A percentile compares a stretch with the other conserved stretches of the same genome.
Conservation (phyloP, 2,329 filamentous ascomycete species). For the Sporothrix pallida region DNA sequence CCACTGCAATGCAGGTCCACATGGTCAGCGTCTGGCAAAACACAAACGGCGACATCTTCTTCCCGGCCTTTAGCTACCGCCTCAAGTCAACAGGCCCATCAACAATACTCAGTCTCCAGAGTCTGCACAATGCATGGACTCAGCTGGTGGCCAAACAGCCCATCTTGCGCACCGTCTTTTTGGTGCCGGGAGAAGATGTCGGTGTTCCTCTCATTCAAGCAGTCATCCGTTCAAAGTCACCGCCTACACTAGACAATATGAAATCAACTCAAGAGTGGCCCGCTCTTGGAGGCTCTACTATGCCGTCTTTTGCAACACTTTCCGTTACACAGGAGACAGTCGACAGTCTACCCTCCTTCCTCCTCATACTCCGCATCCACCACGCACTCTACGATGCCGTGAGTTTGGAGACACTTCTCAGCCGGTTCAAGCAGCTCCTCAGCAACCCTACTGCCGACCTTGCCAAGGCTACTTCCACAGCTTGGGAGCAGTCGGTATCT, state of each 20-base stretch:
- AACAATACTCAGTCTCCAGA: constrained; percentile 39
- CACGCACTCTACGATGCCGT: constrained; percentile 89
- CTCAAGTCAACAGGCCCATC: constrained; percentile 47
- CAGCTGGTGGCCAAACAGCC: constrained; percentile 60
- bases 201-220: constrained; percentile 67
- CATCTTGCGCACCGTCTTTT: constrained; percentile 67
- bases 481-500: constrained; percentile 42
- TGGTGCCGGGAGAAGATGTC: constrained; percentile 41
- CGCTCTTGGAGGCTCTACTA: neutral
- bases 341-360: neutral
- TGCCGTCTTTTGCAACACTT: constrained; percentile 26
- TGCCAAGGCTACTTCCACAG: neutral
- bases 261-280: constrained; percentile 23
- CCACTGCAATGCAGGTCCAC: constrained; percentile 78
- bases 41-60: constrained; percentile 70
- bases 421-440: constrained; percentile 45
- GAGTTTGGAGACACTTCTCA: constrained; percentile 70
- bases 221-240: constrained; percentile 51
- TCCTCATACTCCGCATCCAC: constrained; percentile 68
- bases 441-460: neutral
- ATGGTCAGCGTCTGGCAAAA: constrained; percentile 80
- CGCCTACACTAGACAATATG: constrained; percentile 23
- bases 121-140: constrained; percentile 66
- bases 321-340: neutral
- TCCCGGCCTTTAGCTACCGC: constrained; percentile 71